Evolutionary conservation across 257 asterid species (phyloP).

Genomic region (Cynanchum wilfordii): DNA sequence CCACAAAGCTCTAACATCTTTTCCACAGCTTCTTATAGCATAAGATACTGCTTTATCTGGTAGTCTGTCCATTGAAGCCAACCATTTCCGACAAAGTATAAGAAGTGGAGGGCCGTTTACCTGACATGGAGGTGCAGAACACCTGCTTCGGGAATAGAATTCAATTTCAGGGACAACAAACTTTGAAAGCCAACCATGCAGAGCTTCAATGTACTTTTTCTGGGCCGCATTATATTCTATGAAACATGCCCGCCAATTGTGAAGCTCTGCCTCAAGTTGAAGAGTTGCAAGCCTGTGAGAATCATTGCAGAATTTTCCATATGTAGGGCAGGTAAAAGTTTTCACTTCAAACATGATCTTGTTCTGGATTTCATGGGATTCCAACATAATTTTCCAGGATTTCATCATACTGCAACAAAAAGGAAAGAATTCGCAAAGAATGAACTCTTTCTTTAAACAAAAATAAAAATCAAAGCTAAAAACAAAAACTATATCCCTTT

Average conservation of each 20-base stretch:
- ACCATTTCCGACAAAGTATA: constrained; percentile 56
- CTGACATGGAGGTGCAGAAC: constrained; percentile 22
- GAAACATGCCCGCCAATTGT: constrained; percentile 77
- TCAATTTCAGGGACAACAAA: constrained; percentile 53
- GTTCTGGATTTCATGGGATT: constrained; percentile 82
- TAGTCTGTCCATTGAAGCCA: constrained; percentile 46
- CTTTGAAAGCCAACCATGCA: constrained; percentile 78
- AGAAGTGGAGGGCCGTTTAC: constrained; percentile 65
- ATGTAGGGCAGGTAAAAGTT: constrained; percentile 64
- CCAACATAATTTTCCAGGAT: constrained; percentile 74
- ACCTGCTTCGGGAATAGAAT: constrained; percentile 31
- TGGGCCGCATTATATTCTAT: constrained; percentile 54
- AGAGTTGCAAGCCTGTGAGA: constrained; percentile 75
- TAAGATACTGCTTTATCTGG: constrained; percentile 58
- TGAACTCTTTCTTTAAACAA: background rate
- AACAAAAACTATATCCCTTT: background rate
- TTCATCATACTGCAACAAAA: constrained; percentile 58
- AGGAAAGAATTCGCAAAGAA: constrained; percentile 5
- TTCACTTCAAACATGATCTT: constrained; percentile 75
- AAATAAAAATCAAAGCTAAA: background rate
- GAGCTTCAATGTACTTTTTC: constrained; percentile 54
- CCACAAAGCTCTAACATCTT: constrained; percentile 81
- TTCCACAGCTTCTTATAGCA: constrained; percentile 61
- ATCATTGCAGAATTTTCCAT: constrained; percentile 77
- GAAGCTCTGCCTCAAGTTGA: constrained; percentile 78